These are phyloP conservation scores for Crassisporium funariophilum DNA, from an alignment of 768 basidiomycete species.

Conservation along the genomic window DNA sequence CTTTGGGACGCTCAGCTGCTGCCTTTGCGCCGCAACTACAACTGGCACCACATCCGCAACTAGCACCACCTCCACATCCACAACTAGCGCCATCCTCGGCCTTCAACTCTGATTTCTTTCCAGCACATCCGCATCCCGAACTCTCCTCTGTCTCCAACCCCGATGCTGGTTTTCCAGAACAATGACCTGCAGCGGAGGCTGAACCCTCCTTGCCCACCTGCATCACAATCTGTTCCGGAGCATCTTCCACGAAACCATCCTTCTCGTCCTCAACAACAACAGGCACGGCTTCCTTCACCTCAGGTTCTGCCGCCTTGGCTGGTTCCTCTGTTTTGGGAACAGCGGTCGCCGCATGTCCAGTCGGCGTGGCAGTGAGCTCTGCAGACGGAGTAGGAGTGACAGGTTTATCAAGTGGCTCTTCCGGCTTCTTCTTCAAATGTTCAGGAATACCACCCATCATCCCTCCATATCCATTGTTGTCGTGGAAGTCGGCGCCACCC, in stretches of 20 bases:
- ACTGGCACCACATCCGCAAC: not conserved
- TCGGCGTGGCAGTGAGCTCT: not conserved
- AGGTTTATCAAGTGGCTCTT: slow-evolving; percentile 4
- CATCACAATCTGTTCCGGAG: too few relatives aligned
- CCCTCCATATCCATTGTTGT: slow-evolving; percentile 41
- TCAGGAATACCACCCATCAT: slow-evolving; percentile 40
- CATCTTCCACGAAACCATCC: too few relatives aligned
- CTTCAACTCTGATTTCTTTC: too few relatives aligned
- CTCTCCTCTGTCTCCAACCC: too few relatives aligned
- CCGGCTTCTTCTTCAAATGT: slow-evolving; percentile 30
- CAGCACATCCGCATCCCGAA: too few relatives aligned
- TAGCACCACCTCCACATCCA: not conserved
- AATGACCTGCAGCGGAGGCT: too few relatives aligned
- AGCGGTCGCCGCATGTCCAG: not conserved
- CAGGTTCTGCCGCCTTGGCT: not conserved
- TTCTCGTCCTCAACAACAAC: not conserved
- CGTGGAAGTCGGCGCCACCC: slow-evolving; percentile 46
- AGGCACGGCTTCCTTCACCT: not conserved
- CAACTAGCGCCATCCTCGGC: not conserved
- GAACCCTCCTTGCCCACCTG: too few relatives aligned
- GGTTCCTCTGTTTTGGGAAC: not conserved
- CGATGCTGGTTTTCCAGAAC: too few relatives aligned
- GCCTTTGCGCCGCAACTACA: not conserved
- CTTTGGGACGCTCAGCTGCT: slow-evolving; percentile 3
- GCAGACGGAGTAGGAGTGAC: slow-evolving; percentile 7